A percentile compares a stretch with the other conserved stretches of the same genome.
These are phyloP conservation scores for Prunus armeniaca DNA, from an alignment of 306 rosid species.

Conservation along the genomic window DNA sequence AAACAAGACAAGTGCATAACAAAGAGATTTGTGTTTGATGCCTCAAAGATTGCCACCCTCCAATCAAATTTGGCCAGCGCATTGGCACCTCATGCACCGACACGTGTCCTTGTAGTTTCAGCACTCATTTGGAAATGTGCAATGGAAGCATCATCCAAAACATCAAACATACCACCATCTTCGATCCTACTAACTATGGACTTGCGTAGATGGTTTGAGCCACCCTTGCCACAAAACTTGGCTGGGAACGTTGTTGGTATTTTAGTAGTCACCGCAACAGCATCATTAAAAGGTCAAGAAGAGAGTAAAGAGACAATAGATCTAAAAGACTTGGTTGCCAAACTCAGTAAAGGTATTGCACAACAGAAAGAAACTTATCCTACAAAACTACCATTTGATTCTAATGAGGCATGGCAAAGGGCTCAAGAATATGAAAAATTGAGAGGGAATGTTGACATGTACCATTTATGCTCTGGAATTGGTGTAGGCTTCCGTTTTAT, in stretches of 20 bases:
- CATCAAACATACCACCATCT: background rate
- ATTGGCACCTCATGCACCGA: background rate
- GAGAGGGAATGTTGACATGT: too few relatives aligned
- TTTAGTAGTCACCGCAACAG: too few relatives aligned
- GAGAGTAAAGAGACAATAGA: background rate
- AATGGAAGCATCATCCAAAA: background rate
- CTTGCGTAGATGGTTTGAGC: background rate
- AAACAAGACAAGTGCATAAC: background rate
- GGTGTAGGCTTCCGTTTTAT: background rate
- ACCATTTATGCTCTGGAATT: too few relatives aligned
- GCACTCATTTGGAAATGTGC: constrained; percentile 24
- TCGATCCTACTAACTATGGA: background rate
- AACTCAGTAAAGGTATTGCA: background rate
- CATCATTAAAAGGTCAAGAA: background rate
- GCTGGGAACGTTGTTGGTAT: background rate
- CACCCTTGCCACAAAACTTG: background rate
- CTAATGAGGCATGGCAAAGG: too few relatives aligned
- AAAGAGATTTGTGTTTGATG: background rate
- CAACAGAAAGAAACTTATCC: background rate
- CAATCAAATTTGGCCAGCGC: background rate
- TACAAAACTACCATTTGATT: too few relatives aligned
- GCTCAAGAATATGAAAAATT: too few relatives aligned
- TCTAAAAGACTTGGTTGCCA: background rate
- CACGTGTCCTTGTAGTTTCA: constrained; percentile 22
- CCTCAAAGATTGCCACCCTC: background rate